Evolutionary conservation across 2,329 filamentous ascomycete species (phyloP).

Genomic region (Microdochium bolleyi): DNA sequence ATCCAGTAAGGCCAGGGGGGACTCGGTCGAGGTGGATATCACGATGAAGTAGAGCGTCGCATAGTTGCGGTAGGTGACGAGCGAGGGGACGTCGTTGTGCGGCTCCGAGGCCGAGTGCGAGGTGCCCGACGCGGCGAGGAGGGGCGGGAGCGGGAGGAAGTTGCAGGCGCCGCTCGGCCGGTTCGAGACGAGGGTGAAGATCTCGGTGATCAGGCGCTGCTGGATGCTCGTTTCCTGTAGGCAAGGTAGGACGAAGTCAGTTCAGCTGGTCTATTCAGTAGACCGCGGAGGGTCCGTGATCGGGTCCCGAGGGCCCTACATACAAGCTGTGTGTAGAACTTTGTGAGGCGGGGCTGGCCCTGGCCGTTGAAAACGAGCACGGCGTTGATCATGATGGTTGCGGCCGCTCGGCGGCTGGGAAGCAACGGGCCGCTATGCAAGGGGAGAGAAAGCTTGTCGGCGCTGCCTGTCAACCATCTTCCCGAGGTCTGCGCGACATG

Average conservation of each 20-base stretch:
- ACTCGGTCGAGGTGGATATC: slow-evolving; percentile 94
- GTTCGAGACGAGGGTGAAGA: slow-evolving; percentile 91
- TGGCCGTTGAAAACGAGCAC: slow-evolving; percentile 98
- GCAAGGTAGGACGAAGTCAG: not conserved
- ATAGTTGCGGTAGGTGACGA: slow-evolving; percentile 97
- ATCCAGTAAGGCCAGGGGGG: slow-evolving; percentile 88
- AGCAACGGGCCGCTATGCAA: slow-evolving; percentile 3
- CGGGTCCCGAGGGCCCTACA: no score
- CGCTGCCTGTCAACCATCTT: not conserved
- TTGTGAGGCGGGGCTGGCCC: slow-evolving; percentile 90
- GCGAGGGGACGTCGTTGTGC: slow-evolving; percentile 82
- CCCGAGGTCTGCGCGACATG: not conserved
- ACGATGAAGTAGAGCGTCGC: slow-evolving; percentile 98
- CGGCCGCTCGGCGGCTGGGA: slow-evolving; percentile 1
- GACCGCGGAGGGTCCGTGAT: no score
- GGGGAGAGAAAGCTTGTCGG: slow-evolving; percentile 1
- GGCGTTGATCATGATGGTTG: slow-evolving; percentile 79
- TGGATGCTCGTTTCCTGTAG: slow-evolving; percentile 89
- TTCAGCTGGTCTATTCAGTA: not conserved
- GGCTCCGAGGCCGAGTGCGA: slow-evolving; percentile 57
- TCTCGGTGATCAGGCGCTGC: slow-evolving; percentile 92
- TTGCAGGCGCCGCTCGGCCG: slow-evolving; percentile 91
- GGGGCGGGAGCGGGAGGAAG: slow-evolving; percentile 74
- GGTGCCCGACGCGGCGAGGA: slow-evolving; percentile 56
- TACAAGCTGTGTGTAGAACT: slow-evolving; percentile 97